Conservation (phyloP, 169 alveolate genomes). For the Perkinsus chesapeaki region DNA sequence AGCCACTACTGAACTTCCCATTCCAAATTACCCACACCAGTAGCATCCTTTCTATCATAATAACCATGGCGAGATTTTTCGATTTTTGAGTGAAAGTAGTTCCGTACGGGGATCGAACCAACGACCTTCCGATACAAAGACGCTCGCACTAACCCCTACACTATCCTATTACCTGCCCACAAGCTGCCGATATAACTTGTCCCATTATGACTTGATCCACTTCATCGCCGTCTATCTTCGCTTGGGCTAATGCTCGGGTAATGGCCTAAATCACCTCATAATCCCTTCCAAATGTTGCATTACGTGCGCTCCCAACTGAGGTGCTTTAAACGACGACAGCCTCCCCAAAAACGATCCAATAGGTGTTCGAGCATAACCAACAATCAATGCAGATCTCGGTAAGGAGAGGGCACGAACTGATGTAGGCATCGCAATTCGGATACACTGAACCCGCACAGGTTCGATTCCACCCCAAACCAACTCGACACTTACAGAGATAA, state of each 20-base stretch:
- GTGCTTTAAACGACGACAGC: slow-evolving; percentile 30
- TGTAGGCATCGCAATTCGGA: not conserved
- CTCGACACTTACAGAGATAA: not conserved
- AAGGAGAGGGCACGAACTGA: slow-evolving; percentile 2
- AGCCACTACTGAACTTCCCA: no score
- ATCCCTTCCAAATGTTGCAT: not conserved
- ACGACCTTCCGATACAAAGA: not conserved
- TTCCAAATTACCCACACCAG: no score
- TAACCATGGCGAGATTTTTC: no score
- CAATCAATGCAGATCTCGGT: slow-evolving; percentile 31
- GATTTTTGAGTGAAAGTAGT: not conserved
- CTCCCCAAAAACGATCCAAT: slow-evolving; percentile 40
- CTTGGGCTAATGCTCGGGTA: slow-evolving; percentile 20
- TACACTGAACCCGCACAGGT: not conserved
- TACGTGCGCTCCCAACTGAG: slow-evolving; percentile 21
- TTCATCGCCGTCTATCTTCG: slow-evolving; percentile 27
- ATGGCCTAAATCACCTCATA: slow-evolving; percentile 11
- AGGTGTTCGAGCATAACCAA: slow-evolving; percentile 39
- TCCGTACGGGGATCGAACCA: not conserved
- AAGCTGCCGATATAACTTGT: slow-evolving; percentile 39
- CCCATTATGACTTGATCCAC: slow-evolving; percentile 48
- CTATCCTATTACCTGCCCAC: slow-evolving; percentile 37
- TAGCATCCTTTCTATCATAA: no score
- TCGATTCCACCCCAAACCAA: not conserved
- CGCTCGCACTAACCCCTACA: not conserved